These are phyloP conservation scores for Drechslerella dactyloides DNA, from an alignment of 2,329 filamentous ascomycete genomes.

Conservation along the genomic window DNA sequence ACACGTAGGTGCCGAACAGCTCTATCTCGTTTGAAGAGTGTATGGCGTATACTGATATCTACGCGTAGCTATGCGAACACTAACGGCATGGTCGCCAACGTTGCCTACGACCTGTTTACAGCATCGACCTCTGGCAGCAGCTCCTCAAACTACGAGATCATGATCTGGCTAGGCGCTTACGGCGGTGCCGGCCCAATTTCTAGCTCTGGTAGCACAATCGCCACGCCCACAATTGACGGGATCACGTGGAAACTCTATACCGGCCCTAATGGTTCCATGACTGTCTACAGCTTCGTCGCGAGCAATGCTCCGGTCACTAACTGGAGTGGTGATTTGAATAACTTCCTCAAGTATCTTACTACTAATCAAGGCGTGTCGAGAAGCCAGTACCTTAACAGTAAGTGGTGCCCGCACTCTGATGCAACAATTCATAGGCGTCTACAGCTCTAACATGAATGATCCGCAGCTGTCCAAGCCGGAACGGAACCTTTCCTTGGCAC, in stretches of 20 bases:
- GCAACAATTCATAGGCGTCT: not conserved
- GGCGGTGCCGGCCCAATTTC: conserved; percentile 68
- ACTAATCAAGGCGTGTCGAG: conserved; percentile 61
- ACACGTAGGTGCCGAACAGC: conserved; percentile 56
- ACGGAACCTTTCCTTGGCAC: conserved; percentile 66
- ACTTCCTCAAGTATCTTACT: conserved; percentile 67
- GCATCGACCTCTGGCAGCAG: conserved; percentile 60
- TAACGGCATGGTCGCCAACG: conserved; percentile 63
- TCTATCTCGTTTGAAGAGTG: not conserved
- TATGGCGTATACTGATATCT: not conserved
- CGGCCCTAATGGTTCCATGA: conserved; percentile 67
- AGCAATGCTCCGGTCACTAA: conserved; percentile 60
- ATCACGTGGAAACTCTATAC: conserved; percentile 66
- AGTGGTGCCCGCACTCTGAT: not conserved
- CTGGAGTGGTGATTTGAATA: conserved; percentile 66
- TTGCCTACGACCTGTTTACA: conserved; percentile 70
- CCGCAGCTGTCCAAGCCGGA: conserved; percentile 61
- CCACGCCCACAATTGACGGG: conserved; percentile 64
- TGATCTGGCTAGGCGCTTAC: conserved; percentile 69
- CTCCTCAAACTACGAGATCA: conserved; percentile 67
- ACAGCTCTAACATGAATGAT: conserved; percentile 6
- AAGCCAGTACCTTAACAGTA: conserved; percentile 64
- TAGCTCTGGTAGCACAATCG: conserved; percentile 64
- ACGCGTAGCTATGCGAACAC: conserved; percentile 61
- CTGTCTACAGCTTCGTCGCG: conserved; percentile 68